Base-by-base conservation (phyloP, 345 rosid genomes). In the Gossypium mustelinum region DNA sequence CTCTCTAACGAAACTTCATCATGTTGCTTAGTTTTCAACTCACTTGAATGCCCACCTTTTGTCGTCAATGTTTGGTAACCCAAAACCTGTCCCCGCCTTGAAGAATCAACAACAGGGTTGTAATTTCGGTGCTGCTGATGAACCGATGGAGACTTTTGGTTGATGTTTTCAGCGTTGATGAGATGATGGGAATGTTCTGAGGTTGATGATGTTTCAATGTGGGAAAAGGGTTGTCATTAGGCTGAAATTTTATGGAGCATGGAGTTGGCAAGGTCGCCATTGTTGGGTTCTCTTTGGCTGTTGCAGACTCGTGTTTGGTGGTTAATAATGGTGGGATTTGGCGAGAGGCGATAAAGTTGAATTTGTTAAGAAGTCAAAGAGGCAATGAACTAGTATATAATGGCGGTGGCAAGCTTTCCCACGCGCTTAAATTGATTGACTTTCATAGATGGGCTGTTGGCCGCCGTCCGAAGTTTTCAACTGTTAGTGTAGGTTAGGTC, bases 251-350 rank as follows among this genome's bases (percentile, higher is more conserved):
- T 24, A 51, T 10, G 20, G 45, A 25, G 20, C 43, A 68, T 14
- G 72, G 58, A 50, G 13, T 25, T 50, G 58, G 72, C 72, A 25
- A 25, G 72, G 48, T 25, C 72, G 10, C 41, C 72, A 48, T 68
- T 48, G 72, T 68, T 68, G 11, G 11, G 11, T 14, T 47, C 25
- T 48, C 51, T 64, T 47, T 18, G 43, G 45, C 44, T 29, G 9
- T 14, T 29, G 20, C 44, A 27, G 44, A 61, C 14, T 66, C 7
- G 13, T 43, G 10, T 20, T 9, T 20, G 61, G 61, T 9, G 10
- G 8, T 20, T 16, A 16, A 12, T 2, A 2, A 2, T 3, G 34
- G 16, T 22, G 5, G 6, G 8, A 11, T 47, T 20, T 6, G 25
- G 20, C 10, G 34, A 20, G 52, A 66, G 70, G 9, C 10, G 70